Evolutionary conservation across 805 yeast genomes (phyloP).

Genomic region (Yarrowia porcina): DNA sequence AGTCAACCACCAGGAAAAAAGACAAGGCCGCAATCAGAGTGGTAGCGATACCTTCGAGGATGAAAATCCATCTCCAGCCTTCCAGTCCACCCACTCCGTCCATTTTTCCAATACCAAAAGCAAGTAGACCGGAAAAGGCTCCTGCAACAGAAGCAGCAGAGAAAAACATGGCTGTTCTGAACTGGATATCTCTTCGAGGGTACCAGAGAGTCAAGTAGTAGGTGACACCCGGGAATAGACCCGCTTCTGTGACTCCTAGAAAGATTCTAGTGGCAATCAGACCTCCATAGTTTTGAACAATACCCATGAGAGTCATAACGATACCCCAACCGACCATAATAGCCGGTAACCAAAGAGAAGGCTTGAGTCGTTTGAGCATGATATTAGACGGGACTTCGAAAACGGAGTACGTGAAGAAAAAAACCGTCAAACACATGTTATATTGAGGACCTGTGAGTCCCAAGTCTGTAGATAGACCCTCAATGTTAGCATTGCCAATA

Average conservation of each 20-base stretch:
- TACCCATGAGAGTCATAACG: slow-evolving; percentile 49
- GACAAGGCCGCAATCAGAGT: slow-evolving; percentile 42
- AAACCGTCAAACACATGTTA: slow-evolving; percentile 46
- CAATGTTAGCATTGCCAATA: slow-evolving; percentile 53
- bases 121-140: slow-evolving; percentile 59
- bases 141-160: slow-evolving; percentile 37
- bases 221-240: slow-evolving; percentile 38
- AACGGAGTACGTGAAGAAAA: slow-evolving; percentile 49
- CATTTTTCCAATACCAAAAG: slow-evolving; percentile 49
- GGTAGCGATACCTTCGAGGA: slow-evolving; percentile 46
- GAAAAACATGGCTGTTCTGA: slow-evolving; percentile 36
- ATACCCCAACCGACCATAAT: slow-evolving; percentile 53
- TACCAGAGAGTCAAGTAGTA: slow-evolving; percentile 38
- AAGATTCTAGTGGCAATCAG: slow-evolving; percentile 38
- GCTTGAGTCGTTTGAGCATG: slow-evolving; percentile 46
- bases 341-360: slow-evolving; percentile 45
- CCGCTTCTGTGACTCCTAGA: slow-evolving; percentile 32
- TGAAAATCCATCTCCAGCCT: slow-evolving; percentile 49
- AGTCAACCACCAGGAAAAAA: slow-evolving; percentile 58
- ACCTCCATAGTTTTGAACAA: slow-evolving; percentile 44
- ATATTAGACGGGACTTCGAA: slow-evolving; percentile 45
- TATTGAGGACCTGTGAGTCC: slow-evolving; percentile 44
- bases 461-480: slow-evolving; percentile 48
- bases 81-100: slow-evolving; percentile 35
- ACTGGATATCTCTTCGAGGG: slow-evolving; percentile 35